Evolutionary conservation across 1,139 yeast genomes (phyloP).

Genomic region (Taphrina confusa): DNA sequence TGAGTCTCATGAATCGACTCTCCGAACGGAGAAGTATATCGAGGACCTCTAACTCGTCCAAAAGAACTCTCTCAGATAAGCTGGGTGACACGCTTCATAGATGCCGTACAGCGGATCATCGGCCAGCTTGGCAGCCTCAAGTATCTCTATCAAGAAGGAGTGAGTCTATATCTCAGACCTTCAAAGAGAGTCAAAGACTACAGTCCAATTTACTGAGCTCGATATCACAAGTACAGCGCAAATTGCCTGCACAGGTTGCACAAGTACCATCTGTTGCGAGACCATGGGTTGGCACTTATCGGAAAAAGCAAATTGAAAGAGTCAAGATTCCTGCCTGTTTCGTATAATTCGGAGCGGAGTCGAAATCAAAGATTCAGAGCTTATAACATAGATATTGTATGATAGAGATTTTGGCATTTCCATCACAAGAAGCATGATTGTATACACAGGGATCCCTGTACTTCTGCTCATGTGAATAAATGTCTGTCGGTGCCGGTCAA

Average conservation of each 20-base stretch:
- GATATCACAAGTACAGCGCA: neutral
- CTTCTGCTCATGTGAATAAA: no score
- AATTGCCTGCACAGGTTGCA: neutral
- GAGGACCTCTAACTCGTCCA: neutral
- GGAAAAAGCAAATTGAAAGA: conserved; percentile 1
- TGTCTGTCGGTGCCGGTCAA: no score
- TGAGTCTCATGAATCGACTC: neutral
- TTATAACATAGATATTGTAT: neutral
- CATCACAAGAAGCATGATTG: no score
- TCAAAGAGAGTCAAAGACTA: neutral
- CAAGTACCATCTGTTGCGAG: no score
- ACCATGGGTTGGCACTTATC: neutral
- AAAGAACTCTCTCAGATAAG: neutral
- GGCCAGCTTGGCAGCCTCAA: neutral
- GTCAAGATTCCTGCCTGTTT: conserved; percentile 6
- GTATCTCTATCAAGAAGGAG: neutral
- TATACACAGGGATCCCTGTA: no score
- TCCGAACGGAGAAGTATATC: neutral
- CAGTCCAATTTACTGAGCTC: neutral
- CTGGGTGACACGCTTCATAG: neutral
- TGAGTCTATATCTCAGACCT: neutral
- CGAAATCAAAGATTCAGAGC: neutral
- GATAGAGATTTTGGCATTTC: neutral
- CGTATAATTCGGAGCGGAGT: neutral
- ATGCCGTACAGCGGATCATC: neutral